A percentile compares a stretch with the other conserved stretches of the same genome.
These are phyloP conservation scores for Diaporthe ilicicola DNA, from an alignment of 2,329 filamentous ascomycete genomes.

Conservation along the genomic window DNA sequence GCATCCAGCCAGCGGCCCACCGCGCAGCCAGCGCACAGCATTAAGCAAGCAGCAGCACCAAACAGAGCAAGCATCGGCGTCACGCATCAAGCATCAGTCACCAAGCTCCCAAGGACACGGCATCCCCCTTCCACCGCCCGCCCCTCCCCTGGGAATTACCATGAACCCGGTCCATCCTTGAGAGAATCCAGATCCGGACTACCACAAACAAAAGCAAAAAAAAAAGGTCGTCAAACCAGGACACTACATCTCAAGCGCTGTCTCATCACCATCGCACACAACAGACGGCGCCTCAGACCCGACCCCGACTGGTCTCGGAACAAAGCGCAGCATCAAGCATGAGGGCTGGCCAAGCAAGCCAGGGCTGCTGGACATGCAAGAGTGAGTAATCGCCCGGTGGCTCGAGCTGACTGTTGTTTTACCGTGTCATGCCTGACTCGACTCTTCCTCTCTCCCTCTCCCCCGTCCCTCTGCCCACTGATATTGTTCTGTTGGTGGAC, in stretches of 20 bases:
- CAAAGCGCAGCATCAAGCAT: slow-evolving; percentile 11
- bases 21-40: slow-evolving; percentile 17
- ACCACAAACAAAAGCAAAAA: slow-evolving; percentile 22
- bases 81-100: not conserved
- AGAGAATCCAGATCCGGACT: not conserved
- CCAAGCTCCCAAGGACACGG: not conserved
- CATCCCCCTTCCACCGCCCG: not conserved
- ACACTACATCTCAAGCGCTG: slow-evolving; percentile 22
- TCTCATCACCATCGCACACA: slow-evolving; percentile 14
- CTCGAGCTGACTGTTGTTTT: not conserved
- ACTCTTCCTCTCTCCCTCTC: not conserved
- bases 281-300: not conserved
- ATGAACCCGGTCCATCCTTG: slow-evolving; percentile 16
- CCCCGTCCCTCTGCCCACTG: not conserved
- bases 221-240: slow-evolving; percentile 2
- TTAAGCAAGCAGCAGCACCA: no score
- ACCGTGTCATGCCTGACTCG: not conserved
- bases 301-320: not conserved
- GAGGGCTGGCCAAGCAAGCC: slow-evolving; percentile 32
- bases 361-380: slow-evolving; percentile 55
- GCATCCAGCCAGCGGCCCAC: not conserved
- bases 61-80: slow-evolving; percentile 1
- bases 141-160: slow-evolving; percentile 9
- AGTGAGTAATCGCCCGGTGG: slow-evolving; percentile 42
- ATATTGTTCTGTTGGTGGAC: not conserved